Conservation (phyloP, 805 yeast genomes). For the Sugiyamaella chiloensis region DNA sequence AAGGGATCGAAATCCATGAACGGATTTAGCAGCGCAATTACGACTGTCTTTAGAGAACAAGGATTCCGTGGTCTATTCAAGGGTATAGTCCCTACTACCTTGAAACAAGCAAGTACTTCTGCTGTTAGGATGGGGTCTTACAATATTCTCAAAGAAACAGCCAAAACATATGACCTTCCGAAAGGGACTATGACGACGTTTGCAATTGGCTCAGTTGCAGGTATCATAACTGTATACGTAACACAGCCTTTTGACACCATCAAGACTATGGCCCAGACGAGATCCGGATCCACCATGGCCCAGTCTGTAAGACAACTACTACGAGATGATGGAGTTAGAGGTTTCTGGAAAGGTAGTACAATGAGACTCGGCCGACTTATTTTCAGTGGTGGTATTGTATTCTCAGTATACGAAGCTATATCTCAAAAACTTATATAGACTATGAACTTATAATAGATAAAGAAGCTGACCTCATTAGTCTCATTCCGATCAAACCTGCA, state of each 20-base stretch:
- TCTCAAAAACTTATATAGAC: not conserved
- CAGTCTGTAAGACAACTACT: not conserved
- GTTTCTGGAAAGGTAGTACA: slow-evolving; percentile 3
- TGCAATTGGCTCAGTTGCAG: slow-evolving; percentile 77
- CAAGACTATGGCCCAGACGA: slow-evolving; percentile 74
- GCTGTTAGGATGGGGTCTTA: slow-evolving; percentile 82
- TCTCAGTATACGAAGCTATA: not conserved
- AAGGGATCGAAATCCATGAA: slow-evolving; percentile 46
- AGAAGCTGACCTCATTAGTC: too few relatives aligned
- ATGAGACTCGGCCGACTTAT: slow-evolving; percentile 4
- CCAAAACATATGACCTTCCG: slow-evolving; percentile 53
- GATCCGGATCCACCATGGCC: not conserved
- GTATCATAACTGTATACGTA: slow-evolving; percentile 79
- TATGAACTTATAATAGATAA: too few relatives aligned
- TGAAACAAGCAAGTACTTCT: slow-evolving; percentile 81
- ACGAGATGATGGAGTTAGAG: not conserved
- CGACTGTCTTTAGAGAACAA: not conserved
- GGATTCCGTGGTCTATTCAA: slow-evolving; percentile 58
- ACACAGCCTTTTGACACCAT: slow-evolving; percentile 95
- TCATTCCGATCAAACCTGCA: too few relatives aligned
- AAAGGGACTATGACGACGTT: slow-evolving; percentile 46
- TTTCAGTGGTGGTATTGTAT: slow-evolving; percentile 2
- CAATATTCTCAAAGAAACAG: slow-evolving; percentile 52
- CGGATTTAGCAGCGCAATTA: slow-evolving; percentile 54
- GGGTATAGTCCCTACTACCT: slow-evolving; percentile 72